Evolutionary conservation across 2,329 filamentous ascomycete genomes (phyloP), one percentile per base, ranked within the genome.

Genomic region (Pseudopithomyces maydicus): DNA sequence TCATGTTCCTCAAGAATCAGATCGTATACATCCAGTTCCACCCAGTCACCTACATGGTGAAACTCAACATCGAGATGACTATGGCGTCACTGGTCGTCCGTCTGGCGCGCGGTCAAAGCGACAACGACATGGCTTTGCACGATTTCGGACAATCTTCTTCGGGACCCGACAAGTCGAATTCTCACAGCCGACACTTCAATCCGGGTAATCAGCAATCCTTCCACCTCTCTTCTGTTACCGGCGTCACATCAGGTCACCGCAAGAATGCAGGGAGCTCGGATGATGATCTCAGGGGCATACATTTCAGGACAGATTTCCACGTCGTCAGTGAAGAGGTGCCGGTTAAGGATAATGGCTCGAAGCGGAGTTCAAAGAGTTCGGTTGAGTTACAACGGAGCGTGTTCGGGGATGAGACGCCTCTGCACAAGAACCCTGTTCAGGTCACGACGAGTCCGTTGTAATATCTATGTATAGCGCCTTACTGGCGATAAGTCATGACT

Each of bases 1-100:
- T 76, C 50, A 77, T 78, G 75, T 76, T 73, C 52, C 67, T 78
- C 46, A 59, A 61, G 15, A 74, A 75, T 58, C 65, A 65, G 52
- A 67, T 75, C 49, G 73, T 77, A 39, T 77, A 75, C 62, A 71
- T 77, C 49, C 75, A 78, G 58, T 78, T 79, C 65, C 76, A 79
- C 52, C 76, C 77, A 0, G 70, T 79, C 10, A 73, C 72, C 6
- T 79, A 79, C 64, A 76, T 78, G 46, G 74, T 79, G 45, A 79
- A 74, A 35, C 74, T 79, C 52, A 78, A 80, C 61, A 79, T 79
- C 54, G 78, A 80, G 64, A 76, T 79, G 75, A 72, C 71, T 56
- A 79, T 80, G 76, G 76, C 77, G 6, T 73, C 74, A 1, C 70
- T 79, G 6, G 77, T 79, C 54, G 72, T 73, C 8, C 72, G 71